phyloP scores from a whole-genome alignment of 1,284 basidiomycete species.

The Pseudozyma tsukubaensis region DNA sequence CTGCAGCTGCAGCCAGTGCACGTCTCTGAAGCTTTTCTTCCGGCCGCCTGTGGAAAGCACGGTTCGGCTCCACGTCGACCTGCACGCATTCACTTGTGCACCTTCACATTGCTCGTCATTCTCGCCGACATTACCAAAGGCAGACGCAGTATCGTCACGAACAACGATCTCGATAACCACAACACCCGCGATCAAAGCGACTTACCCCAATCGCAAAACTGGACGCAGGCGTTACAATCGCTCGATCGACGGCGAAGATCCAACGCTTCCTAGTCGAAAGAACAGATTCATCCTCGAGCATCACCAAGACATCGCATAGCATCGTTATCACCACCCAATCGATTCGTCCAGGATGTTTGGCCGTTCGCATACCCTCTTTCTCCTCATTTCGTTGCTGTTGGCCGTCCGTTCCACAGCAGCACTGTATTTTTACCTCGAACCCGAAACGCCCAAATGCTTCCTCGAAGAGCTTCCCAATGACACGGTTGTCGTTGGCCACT shows the following conservation, averaged over 20 bases:
- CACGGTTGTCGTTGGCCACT: conserved; percentile 88
- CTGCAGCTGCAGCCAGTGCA: conserved; percentile 4
- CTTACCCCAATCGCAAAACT: too few species aligned
- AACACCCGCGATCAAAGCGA: too few species aligned
- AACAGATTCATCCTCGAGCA: too few species aligned
- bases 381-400: conserved; percentile 22
- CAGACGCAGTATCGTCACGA: not conserved
- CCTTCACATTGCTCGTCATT: conserved; percentile 19
- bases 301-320: too few species aligned
- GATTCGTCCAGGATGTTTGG: conserved; percentile 17
- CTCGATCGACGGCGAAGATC: too few species aligned
- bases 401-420: conserved; percentile 21
- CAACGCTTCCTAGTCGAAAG: too few species aligned
- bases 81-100: not conserved
- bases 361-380: conserved; percentile 4
- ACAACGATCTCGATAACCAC: too few species aligned
- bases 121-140: not conserved
- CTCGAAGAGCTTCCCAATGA: conserved; percentile 96
- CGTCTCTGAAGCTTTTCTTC: conserved; percentile 16
- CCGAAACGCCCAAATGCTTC: conserved; percentile 77
- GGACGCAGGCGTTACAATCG: too few species aligned
- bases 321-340: too few species aligned
- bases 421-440: conserved; percentile 71
- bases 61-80: conserved; percentile 40
- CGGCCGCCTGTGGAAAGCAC: conserved; percentile 15